Evolutionary conservation across 176 grass and related monocot genomes (phyloP).

Genomic region (Rhynchospora tenuis): DNA sequence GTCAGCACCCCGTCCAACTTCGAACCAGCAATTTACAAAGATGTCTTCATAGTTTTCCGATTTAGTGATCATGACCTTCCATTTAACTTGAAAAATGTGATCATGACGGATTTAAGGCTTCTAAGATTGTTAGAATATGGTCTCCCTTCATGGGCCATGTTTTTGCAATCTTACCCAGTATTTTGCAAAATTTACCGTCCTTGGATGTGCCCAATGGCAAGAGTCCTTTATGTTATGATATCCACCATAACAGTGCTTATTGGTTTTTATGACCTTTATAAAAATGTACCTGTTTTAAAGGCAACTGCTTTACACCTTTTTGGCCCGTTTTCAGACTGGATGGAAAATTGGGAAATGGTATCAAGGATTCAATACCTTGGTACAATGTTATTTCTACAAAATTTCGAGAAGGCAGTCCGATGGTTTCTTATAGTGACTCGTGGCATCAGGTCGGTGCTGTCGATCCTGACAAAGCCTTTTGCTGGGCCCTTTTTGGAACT

Average conservation of each 20-base stretch:
- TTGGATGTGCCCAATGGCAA: constrained; percentile 68
- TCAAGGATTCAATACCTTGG: constrained; percentile 77
- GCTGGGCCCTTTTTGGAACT: constrained; percentile 17
- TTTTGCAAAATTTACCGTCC: constrained; percentile 72
- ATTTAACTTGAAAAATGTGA: constrained; percentile 46
- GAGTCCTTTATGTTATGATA: constrained; percentile 45
- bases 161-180: constrained; percentile 84
- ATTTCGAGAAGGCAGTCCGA: constrained; percentile 40
- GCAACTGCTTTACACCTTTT: constrained; percentile 53
- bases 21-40: constrained; percentile 38
- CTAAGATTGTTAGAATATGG: constrained; percentile 77
- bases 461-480: constrained; percentile 28
- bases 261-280: constrained; percentile 97
- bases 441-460: constrained; percentile 12
- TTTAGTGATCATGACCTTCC: constrained; percentile 56
- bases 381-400: constrained; percentile 83
- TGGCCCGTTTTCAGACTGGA: constrained; percentile 76
- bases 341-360: constrained; percentile 89
- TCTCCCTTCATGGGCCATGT: constrained; percentile 81
- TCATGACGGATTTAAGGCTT: constrained; percentile 73
- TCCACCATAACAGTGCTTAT: constrained; percentile 63
- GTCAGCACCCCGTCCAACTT: constrained; percentile 13
- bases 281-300: constrained; percentile 84
- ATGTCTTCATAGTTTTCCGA: constrained; percentile 55
- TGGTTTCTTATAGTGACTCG: constrained; percentile 34